Percentiles rank a stretch among this genome's conserved stretches.
Evolutionary conservation across 768 basidiomycete genomes (phyloP).

Genomic region (Suillus occidentalis): DNA sequence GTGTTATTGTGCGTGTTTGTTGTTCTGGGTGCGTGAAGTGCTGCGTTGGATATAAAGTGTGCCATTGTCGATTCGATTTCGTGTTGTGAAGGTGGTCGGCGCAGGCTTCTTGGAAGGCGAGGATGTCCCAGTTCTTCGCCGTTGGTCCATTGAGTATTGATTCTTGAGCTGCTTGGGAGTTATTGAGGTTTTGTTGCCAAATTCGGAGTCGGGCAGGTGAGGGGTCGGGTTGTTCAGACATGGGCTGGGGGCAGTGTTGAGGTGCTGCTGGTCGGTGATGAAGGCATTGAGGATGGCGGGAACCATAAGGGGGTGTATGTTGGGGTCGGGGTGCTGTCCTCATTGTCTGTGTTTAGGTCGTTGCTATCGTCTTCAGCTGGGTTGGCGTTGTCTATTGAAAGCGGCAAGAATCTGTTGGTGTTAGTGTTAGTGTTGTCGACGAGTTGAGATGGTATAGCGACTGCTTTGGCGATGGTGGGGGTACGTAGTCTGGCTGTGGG

Average conservation of each 20-base stretch:
- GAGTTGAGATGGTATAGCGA: too few relatives aligned
- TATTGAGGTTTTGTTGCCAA: neutral
- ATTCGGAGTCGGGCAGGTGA: neutral
- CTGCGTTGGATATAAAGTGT: neutral
- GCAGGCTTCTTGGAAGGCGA: neutral
- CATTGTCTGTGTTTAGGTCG: too few relatives aligned
- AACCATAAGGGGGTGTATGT: too few relatives aligned
- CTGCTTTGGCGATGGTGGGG: too few relatives aligned
- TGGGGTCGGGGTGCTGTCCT: too few relatives aligned
- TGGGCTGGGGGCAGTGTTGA: neutral
- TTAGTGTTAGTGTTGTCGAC: too few relatives aligned
- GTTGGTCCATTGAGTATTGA: neutral
- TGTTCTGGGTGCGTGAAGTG: neutral
- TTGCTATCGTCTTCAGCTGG: too few relatives aligned
- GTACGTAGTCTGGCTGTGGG: too few relatives aligned
- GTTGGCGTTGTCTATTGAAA: too few relatives aligned
- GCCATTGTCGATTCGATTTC: neutral
- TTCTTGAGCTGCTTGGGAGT: neutral
- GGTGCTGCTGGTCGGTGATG: too few relatives aligned
- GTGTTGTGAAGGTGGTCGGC: neutral
- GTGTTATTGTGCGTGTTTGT: rapidly evolving
- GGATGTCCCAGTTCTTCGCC: neutral
- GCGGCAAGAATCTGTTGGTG: too few relatives aligned
- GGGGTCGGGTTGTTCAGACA: neutral
- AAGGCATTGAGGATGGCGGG: too few relatives aligned